Conservation (phyloP, 2,329 filamentous ascomycete species). For the Fusarium zealandicum region DNA sequence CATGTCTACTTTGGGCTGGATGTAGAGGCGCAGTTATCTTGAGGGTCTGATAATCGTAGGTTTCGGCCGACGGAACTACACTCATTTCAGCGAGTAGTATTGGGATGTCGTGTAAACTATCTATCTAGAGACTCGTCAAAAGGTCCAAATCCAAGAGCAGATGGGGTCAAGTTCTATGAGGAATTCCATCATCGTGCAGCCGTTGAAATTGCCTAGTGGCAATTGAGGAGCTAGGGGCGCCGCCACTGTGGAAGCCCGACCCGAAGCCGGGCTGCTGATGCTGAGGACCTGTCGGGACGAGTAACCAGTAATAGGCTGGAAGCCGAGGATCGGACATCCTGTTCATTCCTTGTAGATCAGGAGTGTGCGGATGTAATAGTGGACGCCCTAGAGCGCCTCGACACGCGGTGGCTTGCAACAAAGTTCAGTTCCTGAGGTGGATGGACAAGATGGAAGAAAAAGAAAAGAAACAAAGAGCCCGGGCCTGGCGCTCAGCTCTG, state of each 20-base stretch:
- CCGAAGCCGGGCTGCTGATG: conserved; percentile 10
- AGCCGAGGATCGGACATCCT: no score
- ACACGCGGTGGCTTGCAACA: conserved; percentile 30
- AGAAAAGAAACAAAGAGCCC: no score
- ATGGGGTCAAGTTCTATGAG: not conserved
- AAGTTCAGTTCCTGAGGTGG: conserved; percentile 35
- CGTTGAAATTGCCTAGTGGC: conserved; percentile 36
- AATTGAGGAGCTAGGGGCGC: conserved; percentile 18
- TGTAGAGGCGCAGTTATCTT: conserved; percentile 21
- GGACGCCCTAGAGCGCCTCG: conserved; percentile 29
- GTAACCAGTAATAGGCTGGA: no score
- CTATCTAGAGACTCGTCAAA: no score
- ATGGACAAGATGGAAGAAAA: no score
- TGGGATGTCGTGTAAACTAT: no score
- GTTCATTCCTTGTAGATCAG: no score
- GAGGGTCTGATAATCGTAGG: no score
- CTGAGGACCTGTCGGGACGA: not conserved
- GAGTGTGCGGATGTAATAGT: no score
- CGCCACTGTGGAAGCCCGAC: conserved; percentile 17
- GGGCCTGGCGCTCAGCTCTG: not conserved
- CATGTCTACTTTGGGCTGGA: conserved; percentile 23
- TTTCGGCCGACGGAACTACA: no score
- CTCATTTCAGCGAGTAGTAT: no score
- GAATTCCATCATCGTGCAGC: conserved; percentile 35
- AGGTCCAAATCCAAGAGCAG: not conserved